Evolutionary conservation across 129 eudicot genomes (phyloP).

Genomic region (Logfia minima): DNA sequence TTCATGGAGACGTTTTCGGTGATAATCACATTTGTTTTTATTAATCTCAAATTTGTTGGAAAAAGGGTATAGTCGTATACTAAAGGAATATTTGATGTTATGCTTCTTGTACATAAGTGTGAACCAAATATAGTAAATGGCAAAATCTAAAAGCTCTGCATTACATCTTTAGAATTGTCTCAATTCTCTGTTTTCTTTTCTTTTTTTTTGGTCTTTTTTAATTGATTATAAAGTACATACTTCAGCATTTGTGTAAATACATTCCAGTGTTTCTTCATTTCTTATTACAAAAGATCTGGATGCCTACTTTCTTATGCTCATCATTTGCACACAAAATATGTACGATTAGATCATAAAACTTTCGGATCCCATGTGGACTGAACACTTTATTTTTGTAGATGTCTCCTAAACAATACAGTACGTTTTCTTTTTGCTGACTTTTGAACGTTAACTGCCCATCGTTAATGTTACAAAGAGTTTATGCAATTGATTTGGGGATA

Average conservation of each 20-base stretch:
- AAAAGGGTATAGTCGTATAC: not conserved
- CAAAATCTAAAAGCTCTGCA: not conserved
- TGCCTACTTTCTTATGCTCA: not conserved
- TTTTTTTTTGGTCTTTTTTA: not conserved
- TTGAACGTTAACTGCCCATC: not conserved
- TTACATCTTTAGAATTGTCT: not conserved
- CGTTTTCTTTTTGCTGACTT: not conserved
- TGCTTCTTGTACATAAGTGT: not conserved
- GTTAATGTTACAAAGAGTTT: not conserved
- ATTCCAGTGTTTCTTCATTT: not conserved
- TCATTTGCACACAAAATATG: not conserved
- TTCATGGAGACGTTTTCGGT: constrained; percentile 7
- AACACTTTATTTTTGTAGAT: not conserved
- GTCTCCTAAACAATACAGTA: not conserved
- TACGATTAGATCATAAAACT: not conserved
- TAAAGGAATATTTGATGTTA: constrained; percentile 5
- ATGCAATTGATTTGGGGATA: not conserved
- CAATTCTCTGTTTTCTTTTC: constrained; percentile 1
- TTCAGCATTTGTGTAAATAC: not conserved
- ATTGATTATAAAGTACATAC: not conserved
- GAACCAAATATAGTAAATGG: constrained; percentile 9
- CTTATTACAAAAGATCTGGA: not conserved
- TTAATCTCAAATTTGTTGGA: not conserved
- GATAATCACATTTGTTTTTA: not conserved
- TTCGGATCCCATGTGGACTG: not conserved